Conservation (phyloP, 768 basidiomycete species). For the Kwoniella dendrophila region DNA sequence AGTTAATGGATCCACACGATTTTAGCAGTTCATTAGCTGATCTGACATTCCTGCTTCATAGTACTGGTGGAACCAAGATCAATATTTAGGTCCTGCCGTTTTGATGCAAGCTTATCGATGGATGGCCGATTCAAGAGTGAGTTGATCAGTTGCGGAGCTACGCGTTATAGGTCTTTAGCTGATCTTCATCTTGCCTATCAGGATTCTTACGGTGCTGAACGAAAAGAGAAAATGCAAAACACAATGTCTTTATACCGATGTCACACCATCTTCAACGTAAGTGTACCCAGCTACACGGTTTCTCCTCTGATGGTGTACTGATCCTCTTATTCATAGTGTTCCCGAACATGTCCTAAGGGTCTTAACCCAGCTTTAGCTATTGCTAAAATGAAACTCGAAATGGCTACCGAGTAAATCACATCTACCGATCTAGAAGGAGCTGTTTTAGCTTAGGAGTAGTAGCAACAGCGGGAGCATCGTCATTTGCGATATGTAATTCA, state of each 20-base stretch:
- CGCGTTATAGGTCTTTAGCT: neutral
- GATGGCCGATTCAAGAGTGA: slow-evolving; percentile 93
- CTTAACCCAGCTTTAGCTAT: slow-evolving; percentile 91
- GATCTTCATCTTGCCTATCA: slow-evolving; percentile 42
- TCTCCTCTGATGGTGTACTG: neutral
- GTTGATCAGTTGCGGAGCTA: no score
- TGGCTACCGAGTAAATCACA: slow-evolving; percentile 35
- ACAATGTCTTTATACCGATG: slow-evolving; percentile 95
- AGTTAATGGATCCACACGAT: slow-evolving; percentile 6
- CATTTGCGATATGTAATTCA: neutral
- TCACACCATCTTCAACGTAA: slow-evolving; percentile 96
- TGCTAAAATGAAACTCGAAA: slow-evolving; percentile 87
- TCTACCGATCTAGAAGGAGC: neutral
- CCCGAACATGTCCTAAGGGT: slow-evolving; percentile 96
- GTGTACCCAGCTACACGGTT: slow-evolving; percentile 7
- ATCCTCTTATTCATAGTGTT: slow-evolving; percentile 60
- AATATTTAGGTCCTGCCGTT: slow-evolving; percentile 95
- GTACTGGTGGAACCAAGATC: slow-evolving; percentile 57
- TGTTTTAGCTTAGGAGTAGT: neutral
- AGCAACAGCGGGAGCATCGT: neutral
- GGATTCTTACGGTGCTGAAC: slow-evolving; percentile 75
- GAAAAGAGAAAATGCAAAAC: slow-evolving; percentile 92
- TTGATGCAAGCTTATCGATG: slow-evolving; percentile 96
- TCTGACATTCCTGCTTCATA: neutral
- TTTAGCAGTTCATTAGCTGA: neutral